Percentiles rank a stretch among this genome's conserved stretches.
Evolutionary conservation across 345 rosid genomes (phyloP).

Genomic region (Eucalyptus urophylla): DNA sequence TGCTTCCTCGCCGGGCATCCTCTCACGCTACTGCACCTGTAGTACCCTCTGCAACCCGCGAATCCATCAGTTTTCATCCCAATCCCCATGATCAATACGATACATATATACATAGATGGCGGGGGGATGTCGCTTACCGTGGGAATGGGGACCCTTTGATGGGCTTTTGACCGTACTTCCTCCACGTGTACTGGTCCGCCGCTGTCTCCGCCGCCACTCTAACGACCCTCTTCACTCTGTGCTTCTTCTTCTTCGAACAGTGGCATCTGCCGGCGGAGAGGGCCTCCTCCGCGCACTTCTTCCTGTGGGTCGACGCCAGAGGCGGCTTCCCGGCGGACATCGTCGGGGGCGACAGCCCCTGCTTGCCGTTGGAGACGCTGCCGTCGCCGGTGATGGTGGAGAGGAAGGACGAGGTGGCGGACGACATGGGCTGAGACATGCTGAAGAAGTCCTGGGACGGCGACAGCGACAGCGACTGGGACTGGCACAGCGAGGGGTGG

Average conservation of each 20-base stretch:
- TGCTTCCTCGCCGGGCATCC: constrained; percentile 45
- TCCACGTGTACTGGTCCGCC: constrained; percentile 32
- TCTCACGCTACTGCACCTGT: constrained; percentile 31
- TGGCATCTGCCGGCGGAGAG: constrained; percentile 30
- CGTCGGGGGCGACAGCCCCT: constrained; percentile 10
- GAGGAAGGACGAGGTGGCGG: constrained; percentile 24
- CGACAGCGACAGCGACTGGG: neutral
- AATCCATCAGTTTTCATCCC: neutral
- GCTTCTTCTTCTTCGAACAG: constrained; percentile 35
- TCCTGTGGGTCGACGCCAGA: constrained; percentile 9
- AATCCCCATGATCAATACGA: neutral
- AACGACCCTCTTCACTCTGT: constrained; percentile 15
- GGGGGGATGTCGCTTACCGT: neutral
- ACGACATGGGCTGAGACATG: neutral
- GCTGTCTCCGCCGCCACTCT: constrained; percentile 37
- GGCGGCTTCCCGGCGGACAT: constrained; percentile 29
- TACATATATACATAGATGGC: neutral
- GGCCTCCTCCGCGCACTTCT: constrained; percentile 16
- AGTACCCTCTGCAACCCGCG: constrained; percentile 18
- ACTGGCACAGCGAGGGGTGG: neutral
- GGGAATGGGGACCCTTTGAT: constrained; percentile 38
- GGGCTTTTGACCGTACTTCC: constrained; percentile 44
- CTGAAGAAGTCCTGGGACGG: neutral
- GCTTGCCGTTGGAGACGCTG: constrained; percentile 31
- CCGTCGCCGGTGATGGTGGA: constrained; percentile 41